Evolutionary conservation across 495 filamentous ascomycete genomes (phyloP).

Genomic region (Penicillium taxi): DNA sequence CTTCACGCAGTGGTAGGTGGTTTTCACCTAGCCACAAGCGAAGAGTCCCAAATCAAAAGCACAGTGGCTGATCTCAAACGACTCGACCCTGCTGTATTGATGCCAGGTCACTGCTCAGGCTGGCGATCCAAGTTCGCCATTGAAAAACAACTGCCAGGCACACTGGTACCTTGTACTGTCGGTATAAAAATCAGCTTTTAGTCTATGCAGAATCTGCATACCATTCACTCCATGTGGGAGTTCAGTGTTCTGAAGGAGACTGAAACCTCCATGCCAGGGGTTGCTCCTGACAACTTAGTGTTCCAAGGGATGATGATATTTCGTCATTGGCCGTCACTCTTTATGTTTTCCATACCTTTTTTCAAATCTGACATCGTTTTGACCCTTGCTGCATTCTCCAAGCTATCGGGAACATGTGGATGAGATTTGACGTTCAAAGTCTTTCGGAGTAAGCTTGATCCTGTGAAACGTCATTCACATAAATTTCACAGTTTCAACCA

Average conservation of each 20-base stretch:
- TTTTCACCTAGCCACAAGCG: conserved; percentile 49
- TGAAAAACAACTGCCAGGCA: conserved; percentile 48
- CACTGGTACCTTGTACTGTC: conserved; percentile 49
- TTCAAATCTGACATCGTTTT: conserved; percentile 5
- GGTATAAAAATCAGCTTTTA: conserved; percentile 45
- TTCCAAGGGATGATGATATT: conserved; percentile 6
- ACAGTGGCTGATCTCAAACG: conserved; percentile 46
- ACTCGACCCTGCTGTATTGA: conserved; percentile 45
- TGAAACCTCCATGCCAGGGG: conserved; percentile 6
- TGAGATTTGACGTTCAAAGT: no score
- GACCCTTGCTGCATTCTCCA: conserved; percentile 18
- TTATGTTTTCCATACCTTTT: conserved; percentile 8
- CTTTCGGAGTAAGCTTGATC: no score
- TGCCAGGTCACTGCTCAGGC: conserved; percentile 55
- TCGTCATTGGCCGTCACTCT: conserved; percentile 9
- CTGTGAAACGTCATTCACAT: no score
- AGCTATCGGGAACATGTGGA: conserved; percentile 9
- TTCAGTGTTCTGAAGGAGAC: conserved; percentile 5
- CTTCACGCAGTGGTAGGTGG: conserved; percentile 54
- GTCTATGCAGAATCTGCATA: conserved; percentile 4
- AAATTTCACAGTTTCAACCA: no score
- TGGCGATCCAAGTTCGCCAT: conserved; percentile 56
- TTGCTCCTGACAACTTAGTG: conserved; percentile 13
- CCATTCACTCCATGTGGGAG: conserved; percentile 14
- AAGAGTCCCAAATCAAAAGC: conserved; percentile 34